Conservation (phyloP, 73 alveolate genomes). For the Blepharisma stoltei region DNA sequence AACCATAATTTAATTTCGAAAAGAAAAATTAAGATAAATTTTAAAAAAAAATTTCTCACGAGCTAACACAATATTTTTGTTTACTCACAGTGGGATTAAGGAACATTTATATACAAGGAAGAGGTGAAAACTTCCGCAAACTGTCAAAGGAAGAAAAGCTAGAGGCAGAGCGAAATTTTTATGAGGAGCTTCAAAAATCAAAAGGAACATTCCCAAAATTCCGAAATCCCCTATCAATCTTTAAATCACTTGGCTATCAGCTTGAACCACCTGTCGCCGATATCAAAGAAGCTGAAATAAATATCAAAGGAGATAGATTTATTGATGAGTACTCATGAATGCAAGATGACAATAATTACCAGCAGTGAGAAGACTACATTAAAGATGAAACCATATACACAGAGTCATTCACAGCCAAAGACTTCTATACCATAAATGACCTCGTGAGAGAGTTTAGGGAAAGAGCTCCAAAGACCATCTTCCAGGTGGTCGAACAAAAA, state of each 20-base stretch:
- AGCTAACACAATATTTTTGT: too few relatives aligned
- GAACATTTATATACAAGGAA: neutral
- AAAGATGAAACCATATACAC: neutral
- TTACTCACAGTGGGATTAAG: too few relatives aligned
- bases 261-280: neutral
- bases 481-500: slow-evolving; percentile 12
- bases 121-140: slow-evolving; percentile 1
- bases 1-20: too few relatives aligned
- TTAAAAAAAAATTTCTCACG: too few relatives aligned
- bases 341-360: neutral
- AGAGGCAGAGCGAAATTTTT: slow-evolving; percentile 4
- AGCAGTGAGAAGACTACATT: neutral
- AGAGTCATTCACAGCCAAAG: neutral
- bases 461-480: neutral
- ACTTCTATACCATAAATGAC: neutral
- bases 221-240: neutral
- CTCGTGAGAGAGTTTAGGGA: neutral
- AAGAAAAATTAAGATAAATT: too few relatives aligned
- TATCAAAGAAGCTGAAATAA: neutral
- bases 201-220: neutral
- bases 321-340: slow-evolving; percentile 8
- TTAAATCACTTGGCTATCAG: neutral
- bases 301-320: neutral
- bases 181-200: neutral
- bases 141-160: slow-evolving; percentile 14